A percentile compares a stretch with the other conserved stretches of the same genome.
phyloP scores from a whole-genome alignment of 805 yeast genomes.

The Candida ovalis region DNA sequence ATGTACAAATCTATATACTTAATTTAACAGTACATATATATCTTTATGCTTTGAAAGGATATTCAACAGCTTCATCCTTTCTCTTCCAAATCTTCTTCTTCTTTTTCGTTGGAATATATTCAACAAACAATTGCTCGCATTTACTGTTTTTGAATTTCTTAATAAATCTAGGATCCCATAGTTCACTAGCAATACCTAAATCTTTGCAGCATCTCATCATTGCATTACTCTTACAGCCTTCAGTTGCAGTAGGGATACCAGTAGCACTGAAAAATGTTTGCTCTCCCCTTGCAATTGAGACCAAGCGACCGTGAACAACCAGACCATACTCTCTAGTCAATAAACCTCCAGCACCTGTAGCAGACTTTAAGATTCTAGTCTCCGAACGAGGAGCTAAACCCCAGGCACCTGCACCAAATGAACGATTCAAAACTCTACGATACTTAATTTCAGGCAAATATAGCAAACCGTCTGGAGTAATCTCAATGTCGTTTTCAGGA shows the following conservation, averaged over 20 bases:
- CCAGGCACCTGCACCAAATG: conserved; percentile 99
- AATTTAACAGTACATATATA: conserved; percentile 2
- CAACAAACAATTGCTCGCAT: conserved; percentile 84
- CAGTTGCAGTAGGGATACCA: conserved; percentile 92
- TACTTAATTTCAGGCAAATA: conserved; percentile 95
- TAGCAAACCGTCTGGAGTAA: conserved; percentile 91
- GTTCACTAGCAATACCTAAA: conserved; percentile 91
- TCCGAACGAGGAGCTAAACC: conserved; percentile 93
- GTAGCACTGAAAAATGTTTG: conserved; percentile 85
- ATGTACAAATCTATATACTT: neutral
- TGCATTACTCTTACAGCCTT: conserved; percentile 96
- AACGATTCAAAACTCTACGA: conserved; percentile 79
- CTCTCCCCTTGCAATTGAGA: conserved; percentile 92
- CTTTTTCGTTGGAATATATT: conserved; percentile 74
- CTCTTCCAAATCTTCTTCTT: conserved; percentile 93
- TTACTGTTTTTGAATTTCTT: conserved; percentile 55
- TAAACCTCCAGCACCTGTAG: conserved; percentile 29
- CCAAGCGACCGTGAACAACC: conserved; percentile 81
- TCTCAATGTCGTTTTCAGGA: conserved; percentile 75
- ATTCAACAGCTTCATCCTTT: conserved; percentile 75
- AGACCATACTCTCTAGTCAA: conserved; percentile 90
- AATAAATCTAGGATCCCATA: conserved; percentile 95
- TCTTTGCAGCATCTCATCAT: conserved; percentile 98
- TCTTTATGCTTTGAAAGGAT: conserved; percentile 62
- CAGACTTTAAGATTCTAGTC: conserved; percentile 65